Percentiles rank a stretch among this genome's conserved stretches.
phyloP scores from a whole-genome alignment of 352 stramenopile species.

The Phytophthora syringae region DNA sequence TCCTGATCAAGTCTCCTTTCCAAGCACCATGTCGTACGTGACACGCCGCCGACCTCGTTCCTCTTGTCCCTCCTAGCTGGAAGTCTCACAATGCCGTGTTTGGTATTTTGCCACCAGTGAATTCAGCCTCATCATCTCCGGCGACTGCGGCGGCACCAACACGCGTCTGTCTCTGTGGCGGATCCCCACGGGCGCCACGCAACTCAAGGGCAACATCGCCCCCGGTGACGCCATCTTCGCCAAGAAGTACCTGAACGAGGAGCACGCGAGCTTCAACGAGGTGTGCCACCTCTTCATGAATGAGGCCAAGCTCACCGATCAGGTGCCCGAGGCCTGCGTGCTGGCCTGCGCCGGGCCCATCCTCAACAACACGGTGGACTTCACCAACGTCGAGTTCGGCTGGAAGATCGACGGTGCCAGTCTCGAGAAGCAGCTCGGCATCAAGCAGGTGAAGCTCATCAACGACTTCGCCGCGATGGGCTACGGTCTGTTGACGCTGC shows the following conservation, averaged over 20 bases:
- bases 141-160: conserved; percentile 97
- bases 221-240: conserved; percentile 75
- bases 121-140: conserved; percentile 69
- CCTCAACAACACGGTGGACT: conserved; percentile 80
- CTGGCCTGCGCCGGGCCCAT: conserved; percentile 86
- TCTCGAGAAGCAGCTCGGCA: conserved; percentile 77
- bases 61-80: neutral
- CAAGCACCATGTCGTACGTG: conserved; percentile 23
- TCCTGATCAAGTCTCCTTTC: conserved; percentile 3
- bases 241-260: conserved; percentile 87
- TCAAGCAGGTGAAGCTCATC: conserved; percentile 92
- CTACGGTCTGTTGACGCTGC: conserved; percentile 96
- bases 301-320: conserved; percentile 80
- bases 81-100: conserved; percentile 17
- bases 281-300: conserved; percentile 94
- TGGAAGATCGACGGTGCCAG: conserved; percentile 87
- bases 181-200: conserved; percentile 56
- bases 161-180: conserved; percentile 90
- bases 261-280: conserved; percentile 77
- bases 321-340: conserved; percentile 64
- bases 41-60: neutral
- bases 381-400: conserved; percentile 93
- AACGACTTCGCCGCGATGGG: conserved; percentile 98
- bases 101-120: conserved; percentile 30
- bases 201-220: conserved; percentile 54